Evolutionary conservation across 1,284 basidiomycete genomes (phyloP).

Genomic region (Ceratobasidium sp.): DNA sequence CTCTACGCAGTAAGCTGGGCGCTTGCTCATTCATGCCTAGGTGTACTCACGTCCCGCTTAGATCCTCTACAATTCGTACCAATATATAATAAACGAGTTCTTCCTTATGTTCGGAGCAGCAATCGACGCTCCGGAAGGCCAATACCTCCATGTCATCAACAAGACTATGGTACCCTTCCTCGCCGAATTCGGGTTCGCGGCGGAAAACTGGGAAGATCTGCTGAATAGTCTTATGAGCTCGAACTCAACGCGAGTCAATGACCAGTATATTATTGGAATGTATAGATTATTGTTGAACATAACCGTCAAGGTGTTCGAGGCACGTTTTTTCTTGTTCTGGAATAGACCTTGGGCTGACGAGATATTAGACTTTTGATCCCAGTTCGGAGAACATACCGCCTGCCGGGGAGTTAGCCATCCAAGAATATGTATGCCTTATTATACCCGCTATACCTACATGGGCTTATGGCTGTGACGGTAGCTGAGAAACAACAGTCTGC

Average conservation of each 20-base stretch:
- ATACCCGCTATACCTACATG: too few relatives aligned
- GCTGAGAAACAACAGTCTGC: slow-evolving; percentile 25
- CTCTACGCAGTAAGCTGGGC: too few relatives aligned
- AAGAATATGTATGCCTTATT: too few relatives aligned
- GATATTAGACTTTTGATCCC: too few relatives aligned
- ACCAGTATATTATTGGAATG: slow-evolving; percentile 5
- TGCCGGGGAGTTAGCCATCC: too few relatives aligned
- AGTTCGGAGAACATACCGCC: too few relatives aligned
- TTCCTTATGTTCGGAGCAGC: background rate
- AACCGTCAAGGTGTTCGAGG: slow-evolving; percentile 14
- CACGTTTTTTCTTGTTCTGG: slow-evolving; percentile 1
- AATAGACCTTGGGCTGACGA: background rate
- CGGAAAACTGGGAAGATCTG: background rate
- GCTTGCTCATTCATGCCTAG: too few relatives aligned
- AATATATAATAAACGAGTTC: slow-evolving; percentile 8
- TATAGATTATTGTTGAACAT: slow-evolving; percentile 39
- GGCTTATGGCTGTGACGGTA: background rate
- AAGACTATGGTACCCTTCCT: slow-evolving; percentile 28
- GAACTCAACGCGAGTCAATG: background rate
- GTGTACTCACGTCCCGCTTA: background rate
- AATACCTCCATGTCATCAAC: background rate
- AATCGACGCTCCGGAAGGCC: background rate
- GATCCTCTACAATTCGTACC: slow-evolving; percentile 27
- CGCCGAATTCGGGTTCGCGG: slow-evolving; percentile 32
- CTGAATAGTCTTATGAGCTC: background rate